Evolutionary conservation across 305 asterid genomes (phyloP).

Genomic region (Fraxinus nigra): DNA sequence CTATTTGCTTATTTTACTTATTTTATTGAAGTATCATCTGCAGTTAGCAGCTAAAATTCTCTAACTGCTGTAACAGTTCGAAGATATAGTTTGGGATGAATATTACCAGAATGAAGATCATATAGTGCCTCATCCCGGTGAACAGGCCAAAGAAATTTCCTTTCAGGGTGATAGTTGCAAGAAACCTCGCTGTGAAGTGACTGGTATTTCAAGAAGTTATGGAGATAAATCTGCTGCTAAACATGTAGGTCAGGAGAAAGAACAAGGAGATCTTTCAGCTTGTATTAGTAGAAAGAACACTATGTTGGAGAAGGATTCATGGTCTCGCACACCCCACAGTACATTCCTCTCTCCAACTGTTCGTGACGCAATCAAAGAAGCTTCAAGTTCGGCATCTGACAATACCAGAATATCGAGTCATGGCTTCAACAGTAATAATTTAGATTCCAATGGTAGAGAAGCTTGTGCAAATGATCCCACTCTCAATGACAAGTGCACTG

Average conservation of each 20-base stretch:
- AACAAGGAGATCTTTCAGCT: conserved; percentile 23
- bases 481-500: conserved; percentile 36
- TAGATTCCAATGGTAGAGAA: conserved; percentile 32
- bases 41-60: conserved; percentile 35
- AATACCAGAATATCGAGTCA: conserved; percentile 32
- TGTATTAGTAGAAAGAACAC: conserved; percentile 38
- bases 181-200: conserved; percentile 27
- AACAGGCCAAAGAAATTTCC: conserved; percentile 23
- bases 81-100: conserved; percentile 49
- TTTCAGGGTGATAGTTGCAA: conserved; percentile 28
- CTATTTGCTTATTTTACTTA: conserved; percentile 29
- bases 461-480: conserved; percentile 37
- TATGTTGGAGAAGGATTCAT: conserved; percentile 51
- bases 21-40: conserved; percentile 30
- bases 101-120: conserved; percentile 45
- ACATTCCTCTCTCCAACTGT: conserved; percentile 43
- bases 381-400: conserved; percentile 47
- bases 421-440: conserved; percentile 31
- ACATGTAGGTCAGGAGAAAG: conserved; percentile 33
- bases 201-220: conserved; percentile 26
- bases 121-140: conserved; percentile 40
- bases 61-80: conserved; percentile 44
- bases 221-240: conserved; percentile 30
- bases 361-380: conserved; percentile 34
- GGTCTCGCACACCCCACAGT: conserved; percentile 36